Base-by-base conservation (phyloP, 352 stramenopile species). In the Lagenidium sp. region DNA sequence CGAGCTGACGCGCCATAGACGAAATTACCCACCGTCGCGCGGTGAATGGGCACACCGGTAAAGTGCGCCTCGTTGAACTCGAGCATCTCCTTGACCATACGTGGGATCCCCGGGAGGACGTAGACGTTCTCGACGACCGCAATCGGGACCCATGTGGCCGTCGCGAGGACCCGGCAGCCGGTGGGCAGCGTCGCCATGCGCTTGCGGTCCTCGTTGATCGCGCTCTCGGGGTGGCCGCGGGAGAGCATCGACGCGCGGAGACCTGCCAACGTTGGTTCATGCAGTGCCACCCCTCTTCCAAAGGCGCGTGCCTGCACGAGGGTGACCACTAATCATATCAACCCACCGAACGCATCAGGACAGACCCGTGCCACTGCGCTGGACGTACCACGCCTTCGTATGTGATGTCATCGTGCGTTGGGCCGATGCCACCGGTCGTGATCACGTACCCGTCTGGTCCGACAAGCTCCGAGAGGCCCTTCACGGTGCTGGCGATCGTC, bases 351-450 rank as follows among this genome's bases (percentile, higher is more conserved):
- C n/a, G n/a, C n/a, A n/a, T n/a, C n/a, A n/a, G n/a, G n/a, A n/a
- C n/a, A n/a, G n/a, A n/a, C n/a, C n/a, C n/a, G n/a, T n/a, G n/a
- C n/a, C n/a, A n/a, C n/a, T n/a, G n/a, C n/a, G n/a, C n/a, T 32
- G 0, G 4, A 52, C 55, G 35, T 49, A 85, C 77, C 50, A 90
- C 72, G 50, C 72, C 78, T 48, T 90, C 72, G 51, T 94, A 94
- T 16, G 81, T 94, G 55, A 94, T 89, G 50, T 94, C 81, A 54
- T 94, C 81, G 35, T 94, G 81, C 11, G 81, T 94, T 4, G 78
- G 81, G 3, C 81, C 81, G 35, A 94, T 91, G 26, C 81, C 81
- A 48, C 81, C 80, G 5, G 81, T 89, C 8, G 81, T 91, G 60
- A 94, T 70, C 11, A 94, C 78, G 47, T 87, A 94, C 15, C 81